Evolutionary conservation across 2,329 filamentous ascomycete species (phyloP).

Genomic region (Clonostachys sp.): DNA sequence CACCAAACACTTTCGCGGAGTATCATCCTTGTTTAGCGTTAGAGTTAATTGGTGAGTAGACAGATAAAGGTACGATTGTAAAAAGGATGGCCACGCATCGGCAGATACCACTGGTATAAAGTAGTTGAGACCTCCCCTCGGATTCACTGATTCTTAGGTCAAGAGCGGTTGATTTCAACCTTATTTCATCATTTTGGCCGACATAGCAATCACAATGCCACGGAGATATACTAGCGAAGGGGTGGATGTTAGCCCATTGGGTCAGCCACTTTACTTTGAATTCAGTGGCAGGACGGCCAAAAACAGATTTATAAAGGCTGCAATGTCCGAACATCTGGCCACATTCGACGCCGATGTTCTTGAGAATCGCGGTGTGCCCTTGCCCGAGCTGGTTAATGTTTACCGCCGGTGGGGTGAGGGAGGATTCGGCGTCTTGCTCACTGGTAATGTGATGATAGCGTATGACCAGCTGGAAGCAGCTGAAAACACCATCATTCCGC

Average conservation of each 20-base stretch:
- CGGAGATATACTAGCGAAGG: not conserved
- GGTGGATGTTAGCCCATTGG: conserved; percentile 21
- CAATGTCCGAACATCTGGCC: conserved; percentile 62
- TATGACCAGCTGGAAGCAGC: conserved; percentile 51
- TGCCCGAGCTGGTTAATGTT: conserved; percentile 38
- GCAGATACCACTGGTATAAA: too few species aligned
- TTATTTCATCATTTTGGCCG: too few species aligned
- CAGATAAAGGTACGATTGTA: too few species aligned
- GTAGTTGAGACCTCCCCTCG: too few species aligned
- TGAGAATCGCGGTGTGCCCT: conserved; percentile 38
- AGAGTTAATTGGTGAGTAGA: too few species aligned
- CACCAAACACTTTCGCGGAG: too few species aligned
- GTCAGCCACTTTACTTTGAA: conserved; percentile 38
- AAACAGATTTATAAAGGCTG: conserved; percentile 63
- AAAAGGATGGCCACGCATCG: too few species aligned
- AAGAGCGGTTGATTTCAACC: too few species aligned
- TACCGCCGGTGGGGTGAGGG: conserved; percentile 59
- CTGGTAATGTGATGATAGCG: conserved; percentile 62
- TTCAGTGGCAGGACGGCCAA: conserved; percentile 51
- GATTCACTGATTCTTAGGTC: too few species aligned
- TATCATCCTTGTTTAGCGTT: too few species aligned
- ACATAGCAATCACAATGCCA: too few species aligned
- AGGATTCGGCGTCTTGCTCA: conserved; percentile 49
- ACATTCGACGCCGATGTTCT: conserved; percentile 53
- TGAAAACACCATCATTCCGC: conserved; percentile 56